These are phyloP conservation scores for Nemania sp. DNA, from an alignment of 2,329 filamentous ascomycete genomes.

Conservation along the genomic window DNA sequence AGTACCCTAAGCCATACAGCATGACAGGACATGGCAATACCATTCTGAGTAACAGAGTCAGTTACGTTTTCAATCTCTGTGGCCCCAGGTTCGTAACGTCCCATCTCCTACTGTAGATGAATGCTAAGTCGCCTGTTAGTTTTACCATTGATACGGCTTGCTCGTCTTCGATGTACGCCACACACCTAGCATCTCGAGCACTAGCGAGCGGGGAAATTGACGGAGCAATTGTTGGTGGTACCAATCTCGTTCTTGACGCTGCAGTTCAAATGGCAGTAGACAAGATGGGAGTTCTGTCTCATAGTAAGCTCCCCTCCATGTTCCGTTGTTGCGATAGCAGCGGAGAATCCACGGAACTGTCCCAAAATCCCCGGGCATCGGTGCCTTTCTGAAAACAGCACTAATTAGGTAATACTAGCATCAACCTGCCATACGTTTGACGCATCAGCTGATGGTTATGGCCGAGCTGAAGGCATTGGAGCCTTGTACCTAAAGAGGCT, in stretches of 20 bases:
- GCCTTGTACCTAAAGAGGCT: constrained; percentile 62
- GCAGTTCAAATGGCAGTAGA: constrained; percentile 40
- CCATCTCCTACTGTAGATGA: not conserved
- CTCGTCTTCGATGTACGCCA: constrained; percentile 52
- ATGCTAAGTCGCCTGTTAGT: constrained; percentile 1
- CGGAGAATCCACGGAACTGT: not conserved
- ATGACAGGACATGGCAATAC: constrained; percentile 24
- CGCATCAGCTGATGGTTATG: constrained; percentile 63
- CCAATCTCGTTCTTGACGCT: constrained; percentile 50
- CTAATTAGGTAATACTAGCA: not conserved
- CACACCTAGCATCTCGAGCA: constrained; percentile 48
- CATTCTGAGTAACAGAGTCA: constrained; percentile 32
- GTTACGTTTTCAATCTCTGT: constrained; percentile 31
- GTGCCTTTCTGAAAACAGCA: not conserved
- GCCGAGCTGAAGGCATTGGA: constrained; percentile 61
- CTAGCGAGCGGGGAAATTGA: constrained; percentile 48
- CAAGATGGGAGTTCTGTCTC: constrained; percentile 32
- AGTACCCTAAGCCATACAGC: constrained; percentile 26
- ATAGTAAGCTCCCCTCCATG: constrained; percentile 6
- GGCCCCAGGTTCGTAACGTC: constrained; percentile 25
- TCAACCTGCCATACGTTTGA: constrained; percentile 50
- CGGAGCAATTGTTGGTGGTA: constrained; percentile 52
- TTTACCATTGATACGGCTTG: constrained; percentile 51
- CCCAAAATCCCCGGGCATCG: not conserved
- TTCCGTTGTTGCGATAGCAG: not conserved